Evolutionary conservation across 2,329 filamentous ascomycete genomes (phyloP), one percentile per base, ranked within the genome.

Genomic region (Helicocarpus griseus): DNA sequence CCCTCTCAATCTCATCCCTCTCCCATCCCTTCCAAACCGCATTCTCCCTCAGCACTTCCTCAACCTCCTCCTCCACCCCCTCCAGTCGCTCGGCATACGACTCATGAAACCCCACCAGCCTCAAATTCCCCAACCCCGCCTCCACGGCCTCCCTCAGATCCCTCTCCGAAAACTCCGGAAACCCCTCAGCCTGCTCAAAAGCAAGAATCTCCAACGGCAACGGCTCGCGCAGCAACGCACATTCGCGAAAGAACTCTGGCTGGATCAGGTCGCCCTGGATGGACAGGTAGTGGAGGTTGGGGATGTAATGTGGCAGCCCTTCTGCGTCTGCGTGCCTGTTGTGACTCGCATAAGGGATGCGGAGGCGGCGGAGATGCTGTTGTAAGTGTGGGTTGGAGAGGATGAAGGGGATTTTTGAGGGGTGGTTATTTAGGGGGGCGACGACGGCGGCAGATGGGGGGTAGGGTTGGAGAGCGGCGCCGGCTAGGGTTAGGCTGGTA

Each of bases 121-220:
- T 58, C 19, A 67, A 53, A 49, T 64, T 62, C 7, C 53, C 48
- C 28, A 67, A 43, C 0, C 57, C 61, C 1, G 49, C 49, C 8
- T 59, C 51, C 21, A 67, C 48, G 3, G 61, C 58, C 21, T 54
- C 39, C n/a, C 61, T 41, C 5, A 66, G 46, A 1, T 51, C 44
- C 24, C 57, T 48, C 3, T 60, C 57, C 6, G 56, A 53, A 44
- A 66, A 65, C 13, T 53, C 53, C 26, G 60, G 43, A 6, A 36
- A 52, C 2, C 56, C 57, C 6, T 43, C 51, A 2, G 63, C 61
- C 24, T 56, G 48, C 2, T 54, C 61, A 6, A 67, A 57, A 51
- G 65, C 63, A 1, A 68, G 56, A n/a, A 59, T 56, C 41, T 65
- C 59, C 5, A 67, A 56, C 1, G 55, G 53, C 17, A 63, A 46